These are phyloP conservation scores for Urostyla sp. DNA, from an alignment of 73 alveolate species.

Conservation along the genomic window DNA sequence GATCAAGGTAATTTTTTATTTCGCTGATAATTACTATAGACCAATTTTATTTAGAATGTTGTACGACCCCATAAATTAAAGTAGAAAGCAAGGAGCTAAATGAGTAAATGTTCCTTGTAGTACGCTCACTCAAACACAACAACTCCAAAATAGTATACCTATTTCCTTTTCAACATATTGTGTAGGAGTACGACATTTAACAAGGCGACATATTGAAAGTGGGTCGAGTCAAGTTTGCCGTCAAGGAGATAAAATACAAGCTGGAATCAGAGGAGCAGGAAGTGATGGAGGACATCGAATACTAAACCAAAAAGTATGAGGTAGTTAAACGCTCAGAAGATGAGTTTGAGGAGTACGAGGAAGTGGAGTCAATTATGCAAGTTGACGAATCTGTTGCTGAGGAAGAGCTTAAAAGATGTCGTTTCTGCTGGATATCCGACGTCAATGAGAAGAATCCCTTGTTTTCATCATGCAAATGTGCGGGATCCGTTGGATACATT, in stretches of 20 bases:
- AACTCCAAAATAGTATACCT: constrained; percentile 10
- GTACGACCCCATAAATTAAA: constrained; percentile 16
- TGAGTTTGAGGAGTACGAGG: constrained; percentile 35
- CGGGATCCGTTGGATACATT: constrained; percentile 78
- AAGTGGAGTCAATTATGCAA: constrained; percentile 5
- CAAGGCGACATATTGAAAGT: constrained; percentile 62
- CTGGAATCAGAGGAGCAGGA: constrained; percentile 36
- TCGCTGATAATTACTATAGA: constrained; percentile 1
- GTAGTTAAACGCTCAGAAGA: too few species aligned
- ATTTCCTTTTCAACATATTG: background rate
- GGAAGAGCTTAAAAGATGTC: constrained; percentile 48
- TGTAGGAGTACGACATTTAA: constrained; percentile 47
- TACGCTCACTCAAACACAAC: constrained; percentile 25
- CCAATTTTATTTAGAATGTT: constrained; percentile 9
- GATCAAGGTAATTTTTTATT: constrained; percentile 31
- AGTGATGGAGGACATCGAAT: too few species aligned
- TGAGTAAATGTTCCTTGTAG: constrained; percentile 52
- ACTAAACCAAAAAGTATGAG: too few species aligned
- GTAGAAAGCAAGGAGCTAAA: constrained; percentile 47
- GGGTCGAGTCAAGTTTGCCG: constrained; percentile 62
- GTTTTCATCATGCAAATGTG: constrained; percentile 85
- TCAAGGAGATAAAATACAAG: constrained; percentile 47
- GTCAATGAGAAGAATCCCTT: constrained; percentile 73
- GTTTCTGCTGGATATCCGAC: constrained; percentile 84
- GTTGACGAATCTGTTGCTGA: background rate